phyloP scores from a whole-genome alignment of 164 flowering plant genomes.

The Umbilicus rupestris region DNA sequence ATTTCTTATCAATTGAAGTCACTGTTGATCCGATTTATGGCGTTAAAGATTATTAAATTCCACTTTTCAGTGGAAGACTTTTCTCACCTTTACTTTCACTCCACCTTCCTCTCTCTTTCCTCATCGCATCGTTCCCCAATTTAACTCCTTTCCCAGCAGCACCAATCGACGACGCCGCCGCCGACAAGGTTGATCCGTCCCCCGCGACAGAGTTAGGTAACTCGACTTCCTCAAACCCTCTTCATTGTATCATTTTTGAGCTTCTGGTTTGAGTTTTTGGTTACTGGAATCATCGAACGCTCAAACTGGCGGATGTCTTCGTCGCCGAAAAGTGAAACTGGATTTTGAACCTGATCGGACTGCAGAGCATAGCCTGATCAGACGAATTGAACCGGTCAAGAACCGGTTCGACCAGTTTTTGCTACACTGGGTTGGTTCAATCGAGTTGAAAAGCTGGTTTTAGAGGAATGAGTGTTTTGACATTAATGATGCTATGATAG shows the following conservation, averaged over 20 bases:
- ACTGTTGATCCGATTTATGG: too few species aligned
- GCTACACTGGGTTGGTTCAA: too few species aligned
- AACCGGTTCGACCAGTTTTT: neutral
- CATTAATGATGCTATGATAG: neutral
- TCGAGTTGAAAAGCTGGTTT: neutral
- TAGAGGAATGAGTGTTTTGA: neutral
- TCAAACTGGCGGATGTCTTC: neutral
- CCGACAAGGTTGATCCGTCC: too few species aligned
- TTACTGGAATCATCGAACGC: neutral
- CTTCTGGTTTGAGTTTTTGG: neutral
- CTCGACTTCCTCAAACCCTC: neutral
- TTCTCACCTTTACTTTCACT: neutral
- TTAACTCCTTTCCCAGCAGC: neutral
- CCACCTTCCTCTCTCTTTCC: neutral
- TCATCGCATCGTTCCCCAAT: neutral
- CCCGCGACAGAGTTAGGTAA: neutral
- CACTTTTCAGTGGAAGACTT: constrained; percentile 1
- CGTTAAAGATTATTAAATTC: too few species aligned
- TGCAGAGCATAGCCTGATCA: too few species aligned
- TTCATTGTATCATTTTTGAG: neutral
- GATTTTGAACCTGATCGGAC: too few species aligned
- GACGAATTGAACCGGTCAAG: neutral
- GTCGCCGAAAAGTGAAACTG: neutral
- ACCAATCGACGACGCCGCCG: neutral
- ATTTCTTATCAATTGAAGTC: too few species aligned